Conservation (phyloP, 257 asterid genomes). For the Solanum virginianum region DNA sequence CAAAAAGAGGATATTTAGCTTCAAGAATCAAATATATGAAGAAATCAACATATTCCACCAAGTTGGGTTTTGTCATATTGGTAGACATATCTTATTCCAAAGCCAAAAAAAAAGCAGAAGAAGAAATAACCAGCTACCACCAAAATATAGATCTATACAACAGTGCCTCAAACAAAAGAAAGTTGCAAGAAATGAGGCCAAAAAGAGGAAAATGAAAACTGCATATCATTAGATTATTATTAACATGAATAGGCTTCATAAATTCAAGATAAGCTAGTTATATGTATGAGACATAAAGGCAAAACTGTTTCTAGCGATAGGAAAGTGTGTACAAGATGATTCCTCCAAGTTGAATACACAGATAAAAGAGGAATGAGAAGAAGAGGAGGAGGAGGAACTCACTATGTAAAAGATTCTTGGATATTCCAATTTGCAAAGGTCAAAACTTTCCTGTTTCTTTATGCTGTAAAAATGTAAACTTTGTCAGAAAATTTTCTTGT, state of each 20-base stretch:
- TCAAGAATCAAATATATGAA: conserved; percentile 11
- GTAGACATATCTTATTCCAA: not conserved
- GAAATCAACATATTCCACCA: conserved; percentile 14
- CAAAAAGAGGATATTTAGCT: conserved; percentile 6
- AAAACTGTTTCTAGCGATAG: not conserved
- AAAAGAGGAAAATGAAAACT: not conserved
- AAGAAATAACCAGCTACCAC: not conserved
- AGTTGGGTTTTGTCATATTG: conserved; percentile 14
- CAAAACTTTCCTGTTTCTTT: not conserved
- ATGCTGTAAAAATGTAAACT: not conserved
- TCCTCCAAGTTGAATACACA: conserved; percentile 5
- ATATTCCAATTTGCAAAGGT: conserved; percentile 37
- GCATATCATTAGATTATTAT: not conserved
- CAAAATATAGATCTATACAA: not conserved
- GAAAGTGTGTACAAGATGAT: not conserved
- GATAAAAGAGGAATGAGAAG: conserved; percentile 8
- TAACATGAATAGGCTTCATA: not conserved
- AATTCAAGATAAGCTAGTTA: not conserved
- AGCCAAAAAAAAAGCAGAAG: not conserved
- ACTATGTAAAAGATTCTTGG: conserved; percentile 49
- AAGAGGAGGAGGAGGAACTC: conserved; percentile 15
- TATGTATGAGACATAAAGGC: not conserved
- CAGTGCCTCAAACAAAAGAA: conserved; percentile 4
- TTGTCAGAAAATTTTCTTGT: conserved; percentile 15
- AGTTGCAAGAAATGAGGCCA: not conserved